Conservation (phyloP, 2,329 filamentous ascomycete genomes). For the Tympanopsis confertula region DNA sequence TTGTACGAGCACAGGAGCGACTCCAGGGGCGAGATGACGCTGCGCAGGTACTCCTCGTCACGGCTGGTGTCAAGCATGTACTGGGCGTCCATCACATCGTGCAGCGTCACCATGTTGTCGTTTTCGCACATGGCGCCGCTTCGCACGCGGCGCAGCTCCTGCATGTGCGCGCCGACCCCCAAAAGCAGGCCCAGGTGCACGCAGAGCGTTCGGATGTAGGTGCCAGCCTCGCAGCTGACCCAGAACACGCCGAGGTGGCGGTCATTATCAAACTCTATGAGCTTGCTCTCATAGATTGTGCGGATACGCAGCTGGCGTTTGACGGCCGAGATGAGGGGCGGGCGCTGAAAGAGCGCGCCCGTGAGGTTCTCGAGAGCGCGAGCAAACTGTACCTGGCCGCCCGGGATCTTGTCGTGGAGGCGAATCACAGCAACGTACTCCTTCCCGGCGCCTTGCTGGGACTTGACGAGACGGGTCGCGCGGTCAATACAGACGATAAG, state of each 20-base stretch:
- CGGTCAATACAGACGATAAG: conserved; percentile 93
- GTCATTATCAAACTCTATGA: conserved; percentile 97
- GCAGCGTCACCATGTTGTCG: conserved; percentile 79
- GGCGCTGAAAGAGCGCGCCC: conserved; percentile 91
- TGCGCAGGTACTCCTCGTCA: conserved; percentile 84
- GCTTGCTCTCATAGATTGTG: conserved; percentile 93
- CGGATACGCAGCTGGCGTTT: conserved; percentile 97
- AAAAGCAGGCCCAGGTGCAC: conserved; percentile 72
- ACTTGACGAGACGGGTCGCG: conserved; percentile 94
- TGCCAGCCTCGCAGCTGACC: conserved; percentile 97
- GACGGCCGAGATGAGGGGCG: conserved; percentile 92
- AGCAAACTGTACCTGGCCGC: conserved; percentile 83
- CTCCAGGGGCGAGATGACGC: conserved; percentile 85
- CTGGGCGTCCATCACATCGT: conserved; percentile 91
- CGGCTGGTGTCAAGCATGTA: conserved; percentile 92
- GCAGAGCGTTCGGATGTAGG: conserved; percentile 91
- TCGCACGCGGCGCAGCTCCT: conserved; percentile 87
- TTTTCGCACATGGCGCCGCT: conserved; percentile 91
- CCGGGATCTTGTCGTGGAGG: conserved; percentile 87
- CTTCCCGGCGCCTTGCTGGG: conserved; percentile 96
- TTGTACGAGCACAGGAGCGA: conserved; percentile 87
- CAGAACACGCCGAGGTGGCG: conserved; percentile 96
- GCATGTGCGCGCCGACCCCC: conserved; percentile 91
- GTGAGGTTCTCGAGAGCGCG: conserved; percentile 91
- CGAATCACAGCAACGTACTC: conserved; percentile 95